These are phyloP conservation scores for Trichosporon coremiiforme DNA, from an alignment of 1,284 basidiomycete species.

Conservation along the genomic window DNA sequence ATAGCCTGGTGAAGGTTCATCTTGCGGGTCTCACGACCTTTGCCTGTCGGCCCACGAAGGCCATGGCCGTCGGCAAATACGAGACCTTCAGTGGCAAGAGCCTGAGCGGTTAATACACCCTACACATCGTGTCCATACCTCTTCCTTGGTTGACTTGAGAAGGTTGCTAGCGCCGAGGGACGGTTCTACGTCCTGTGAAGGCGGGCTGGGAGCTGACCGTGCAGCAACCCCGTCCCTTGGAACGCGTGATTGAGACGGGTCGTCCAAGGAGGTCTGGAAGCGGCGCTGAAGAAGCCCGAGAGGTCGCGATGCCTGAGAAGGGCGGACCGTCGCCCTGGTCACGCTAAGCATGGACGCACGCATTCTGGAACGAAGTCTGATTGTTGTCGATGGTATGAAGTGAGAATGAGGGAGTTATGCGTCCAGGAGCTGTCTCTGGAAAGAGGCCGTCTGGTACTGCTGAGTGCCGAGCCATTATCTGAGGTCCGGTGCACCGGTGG, in stretches of 20 bases:
- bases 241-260: slow-evolving; percentile 21
- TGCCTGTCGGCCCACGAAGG: slow-evolving; percentile 60
- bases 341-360: slow-evolving; percentile 7
- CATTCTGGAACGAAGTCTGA: background rate
- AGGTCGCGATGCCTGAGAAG: background rate
- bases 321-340: background rate
- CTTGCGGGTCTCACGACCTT: slow-evolving; percentile 78
- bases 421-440: background rate
- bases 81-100: slow-evolving; percentile 72
- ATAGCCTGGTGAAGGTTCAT: slow-evolving; percentile 90
- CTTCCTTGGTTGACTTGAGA: slow-evolving; percentile 34
- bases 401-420: background rate
- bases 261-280: slow-evolving; percentile 25
- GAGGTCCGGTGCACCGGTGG: slow-evolving; percentile 14
- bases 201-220: slow-evolving; percentile 14
- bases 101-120: slow-evolving; percentile 39
- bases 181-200: slow-evolving; percentile 37
- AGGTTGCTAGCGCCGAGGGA: slow-evolving; percentile 44
- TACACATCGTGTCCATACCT: slow-evolving; percentile 30
- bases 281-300: slow-evolving; percentile 4
- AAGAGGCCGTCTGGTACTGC: background rate
- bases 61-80: slow-evolving; percentile 68
- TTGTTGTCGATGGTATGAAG: background rate
- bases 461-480: slow-evolving; percentile 17
- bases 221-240: slow-evolving; percentile 24